These are phyloP conservation scores for Verticillium klebahnii DNA, from an alignment of 2,329 filamentous ascomycete species.

Conservation along the genomic window DNA sequence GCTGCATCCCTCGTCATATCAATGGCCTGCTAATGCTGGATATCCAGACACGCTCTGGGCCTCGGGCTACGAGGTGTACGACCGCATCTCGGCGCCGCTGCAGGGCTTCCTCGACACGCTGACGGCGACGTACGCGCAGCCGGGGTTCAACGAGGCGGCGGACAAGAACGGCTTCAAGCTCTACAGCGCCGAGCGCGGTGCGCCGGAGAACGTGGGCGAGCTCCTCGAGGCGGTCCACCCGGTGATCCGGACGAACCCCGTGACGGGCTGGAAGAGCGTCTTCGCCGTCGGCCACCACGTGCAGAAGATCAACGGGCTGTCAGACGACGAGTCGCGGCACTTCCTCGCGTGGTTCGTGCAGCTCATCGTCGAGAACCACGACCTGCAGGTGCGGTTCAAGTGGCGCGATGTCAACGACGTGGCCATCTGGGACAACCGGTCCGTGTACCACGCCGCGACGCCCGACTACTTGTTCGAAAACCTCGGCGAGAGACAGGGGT, in stretches of 20 bases:
- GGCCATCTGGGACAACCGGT: constrained; percentile 56
- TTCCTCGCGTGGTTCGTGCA: constrained; percentile 48
- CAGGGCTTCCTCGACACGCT: constrained; percentile 54
- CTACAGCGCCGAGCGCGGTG: constrained; percentile 40
- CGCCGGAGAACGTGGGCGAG: constrained; percentile 45
- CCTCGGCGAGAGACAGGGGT: constrained; percentile 41
- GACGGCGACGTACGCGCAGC: constrained; percentile 49
- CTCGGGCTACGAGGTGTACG: constrained; percentile 62
- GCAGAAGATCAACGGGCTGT: constrained; percentile 44
- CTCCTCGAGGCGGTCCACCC: constrained; percentile 47
- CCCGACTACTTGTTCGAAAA: constrained; percentile 42
- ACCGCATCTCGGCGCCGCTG: constrained; percentile 53
- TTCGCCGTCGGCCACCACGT: constrained; percentile 49
- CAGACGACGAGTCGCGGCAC: constrained; percentile 38
- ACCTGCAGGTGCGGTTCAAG: constrained; percentile 44
- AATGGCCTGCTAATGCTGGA: background rate
- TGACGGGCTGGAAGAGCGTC: constrained; percentile 53
- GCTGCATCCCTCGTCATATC: background rate
- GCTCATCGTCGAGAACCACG: constrained; percentile 49
- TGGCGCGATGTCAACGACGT: constrained; percentile 41
- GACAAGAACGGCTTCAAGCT: constrained; percentile 37
- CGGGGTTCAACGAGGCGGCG: constrained; percentile 44
- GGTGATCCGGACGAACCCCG: constrained; percentile 52
- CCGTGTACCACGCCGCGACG: constrained; percentile 51
- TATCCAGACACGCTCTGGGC: constrained; percentile 58